These are phyloP conservation scores for Diutina neorugosa DNA, from an alignment of 1,139 yeast genomes.

Conservation along the genomic window DNA sequence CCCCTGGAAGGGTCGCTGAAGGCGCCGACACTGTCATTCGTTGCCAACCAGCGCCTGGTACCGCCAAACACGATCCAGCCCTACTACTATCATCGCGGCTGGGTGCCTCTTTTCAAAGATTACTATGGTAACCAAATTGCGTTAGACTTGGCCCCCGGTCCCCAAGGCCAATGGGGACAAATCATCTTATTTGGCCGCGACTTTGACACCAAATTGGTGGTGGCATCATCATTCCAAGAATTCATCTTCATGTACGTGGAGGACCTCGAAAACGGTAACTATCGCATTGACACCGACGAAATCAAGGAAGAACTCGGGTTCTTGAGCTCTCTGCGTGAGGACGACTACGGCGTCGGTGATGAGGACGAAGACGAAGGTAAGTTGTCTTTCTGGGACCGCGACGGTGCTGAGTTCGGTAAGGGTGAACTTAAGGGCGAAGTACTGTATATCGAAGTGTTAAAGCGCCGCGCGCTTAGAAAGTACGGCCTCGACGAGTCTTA, in stretches of 20 bases:
- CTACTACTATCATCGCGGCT: constrained; percentile 42
- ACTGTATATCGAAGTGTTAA: constrained; percentile 40
- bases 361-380: constrained; percentile 29
- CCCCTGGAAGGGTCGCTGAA: constrained; percentile 11
- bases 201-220: constrained; percentile 67
- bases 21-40: constrained; percentile 17
- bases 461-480: constrained; percentile 34
- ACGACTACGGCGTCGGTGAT: constrained; percentile 37
- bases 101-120: constrained; percentile 52
- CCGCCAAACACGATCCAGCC: constrained; percentile 49
- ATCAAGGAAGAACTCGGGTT: constrained; percentile 16
- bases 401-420: constrained; percentile 10
- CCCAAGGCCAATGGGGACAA: constrained; percentile 62
- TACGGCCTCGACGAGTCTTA: constrained; percentile 26
- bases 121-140: constrained; percentile 51
- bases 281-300: constrained; percentile 34
- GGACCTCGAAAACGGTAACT: constrained; percentile 65
- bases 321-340: constrained; percentile 17
- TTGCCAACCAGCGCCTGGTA: constrained; percentile 40
- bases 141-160: constrained; percentile 51
- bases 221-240: constrained; percentile 80
- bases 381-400: constrained; percentile 13
- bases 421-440: constrained; percentile 15
- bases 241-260: constrained; percentile 71
- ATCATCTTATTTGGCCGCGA: constrained; percentile 84